Evolutionary conservation across 192 early-diverging fungal species (phyloP).

Genomic region (Podochytrium sp.): DNA sequence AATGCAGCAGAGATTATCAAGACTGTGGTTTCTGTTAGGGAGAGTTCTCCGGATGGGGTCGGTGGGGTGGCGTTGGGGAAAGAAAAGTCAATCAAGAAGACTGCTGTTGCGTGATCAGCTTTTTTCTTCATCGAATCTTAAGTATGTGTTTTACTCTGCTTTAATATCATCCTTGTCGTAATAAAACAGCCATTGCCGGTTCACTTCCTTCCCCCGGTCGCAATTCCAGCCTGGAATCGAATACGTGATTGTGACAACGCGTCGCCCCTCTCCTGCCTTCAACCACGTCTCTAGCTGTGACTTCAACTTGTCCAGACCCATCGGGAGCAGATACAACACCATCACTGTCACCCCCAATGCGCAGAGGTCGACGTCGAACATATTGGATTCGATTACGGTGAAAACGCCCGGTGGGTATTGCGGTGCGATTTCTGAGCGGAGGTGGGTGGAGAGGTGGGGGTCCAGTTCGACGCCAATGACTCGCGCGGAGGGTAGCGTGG

Average conservation of each 20-base stretch:
- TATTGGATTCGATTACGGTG: slow-evolving; percentile 27
- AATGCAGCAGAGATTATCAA: too few species aligned
- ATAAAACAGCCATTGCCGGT: slow-evolving; percentile 19
- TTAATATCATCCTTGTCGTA: slow-evolving; percentile 3
- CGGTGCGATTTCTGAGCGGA: not conserved
- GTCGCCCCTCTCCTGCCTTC: not conserved
- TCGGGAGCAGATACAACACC: slow-evolving; percentile 36
- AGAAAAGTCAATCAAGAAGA: too few species aligned
- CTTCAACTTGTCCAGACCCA: slow-evolving; percentile 29
- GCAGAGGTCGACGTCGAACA: slow-evolving; percentile 41
- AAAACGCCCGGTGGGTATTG: not conserved
- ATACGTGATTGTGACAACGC: slow-evolving; percentile 42
- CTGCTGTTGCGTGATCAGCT: too few species aligned
- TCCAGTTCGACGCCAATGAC: slow-evolving; percentile 41
- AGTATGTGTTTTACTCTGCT: too few species aligned
- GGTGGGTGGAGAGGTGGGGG: slow-evolving; percentile 21
- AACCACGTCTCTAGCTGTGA: slow-evolving; percentile 6
- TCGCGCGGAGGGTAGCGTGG: not conserved
- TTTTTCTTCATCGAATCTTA: too few species aligned
- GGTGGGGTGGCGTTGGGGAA: too few species aligned
- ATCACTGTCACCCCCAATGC: slow-evolving; percentile 14
- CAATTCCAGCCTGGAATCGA: slow-evolving; percentile 38
- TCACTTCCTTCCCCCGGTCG: slow-evolving; percentile 9
- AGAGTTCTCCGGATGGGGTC: too few species aligned
- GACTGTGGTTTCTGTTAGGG: too few species aligned